phyloP scores from a whole-genome alignment of 139 green algal species.

The Chlamydomonas sp. region DNA sequence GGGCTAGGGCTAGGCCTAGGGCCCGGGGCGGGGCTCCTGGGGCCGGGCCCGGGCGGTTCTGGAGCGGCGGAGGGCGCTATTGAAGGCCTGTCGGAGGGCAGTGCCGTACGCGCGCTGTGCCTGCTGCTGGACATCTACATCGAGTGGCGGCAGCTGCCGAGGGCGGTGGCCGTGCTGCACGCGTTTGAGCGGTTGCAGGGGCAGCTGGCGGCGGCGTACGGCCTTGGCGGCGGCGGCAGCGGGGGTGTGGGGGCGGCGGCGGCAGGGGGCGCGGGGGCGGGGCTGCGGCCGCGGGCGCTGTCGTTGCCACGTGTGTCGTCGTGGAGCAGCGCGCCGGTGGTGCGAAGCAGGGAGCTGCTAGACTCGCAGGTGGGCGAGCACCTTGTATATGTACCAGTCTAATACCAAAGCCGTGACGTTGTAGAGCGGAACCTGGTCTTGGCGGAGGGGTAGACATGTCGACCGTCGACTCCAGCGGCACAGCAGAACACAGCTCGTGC shows the following conservation, averaged over 20 bases:
- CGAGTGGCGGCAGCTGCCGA: constrained; percentile 20
- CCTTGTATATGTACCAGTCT: neutral
- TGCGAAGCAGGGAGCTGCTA: constrained; percentile 7
- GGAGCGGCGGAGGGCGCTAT: neutral
- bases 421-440: no score
- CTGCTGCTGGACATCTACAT: constrained; percentile 34
- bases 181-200: constrained; percentile 8
- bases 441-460: no score
- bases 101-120: constrained; percentile 9
- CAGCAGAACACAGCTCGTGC: no score
- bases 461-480: no score
- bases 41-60: no score
- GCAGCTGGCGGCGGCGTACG: constrained; percentile 2
- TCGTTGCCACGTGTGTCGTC: constrained; percentile 25
- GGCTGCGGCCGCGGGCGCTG: neutral
- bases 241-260: neutral
- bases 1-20: no score
- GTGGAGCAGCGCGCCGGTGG: constrained; percentile 20
- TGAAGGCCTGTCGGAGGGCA: constrained; percentile 38
- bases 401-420: neutral
- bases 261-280: neutral
- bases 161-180: constrained; percentile 29
- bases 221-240: neutral
- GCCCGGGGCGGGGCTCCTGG: no score
- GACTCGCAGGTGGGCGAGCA: constrained; percentile 9